Percentiles rank a stretch among this genome's conserved stretches.
phyloP scores from a whole-genome alignment of 2,329 filamentous ascomycete species.

The Pseudogymnoascus sp. region DNA sequence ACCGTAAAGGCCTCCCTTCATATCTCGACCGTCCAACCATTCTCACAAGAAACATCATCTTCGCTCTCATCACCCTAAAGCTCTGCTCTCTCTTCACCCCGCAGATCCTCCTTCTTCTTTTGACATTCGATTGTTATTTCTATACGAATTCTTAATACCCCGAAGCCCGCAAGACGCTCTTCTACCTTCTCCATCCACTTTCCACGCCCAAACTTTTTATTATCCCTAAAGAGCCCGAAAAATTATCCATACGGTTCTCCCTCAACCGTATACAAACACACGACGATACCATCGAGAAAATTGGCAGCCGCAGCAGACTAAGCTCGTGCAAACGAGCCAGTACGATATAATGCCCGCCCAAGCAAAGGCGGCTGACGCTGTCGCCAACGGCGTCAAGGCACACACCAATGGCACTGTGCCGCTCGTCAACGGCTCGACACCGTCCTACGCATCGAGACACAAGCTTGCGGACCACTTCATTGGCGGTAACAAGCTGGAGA shows the following conservation, averaged over 20 bases:
- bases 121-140: conserved; percentile 3
- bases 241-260: background rate
- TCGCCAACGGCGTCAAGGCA: conserved; percentile 25
- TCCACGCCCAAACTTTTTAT: background rate
- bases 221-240: conserved; percentile 5
- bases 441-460: conserved; percentile 69
- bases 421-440: conserved; percentile 46
- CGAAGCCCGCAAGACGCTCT: background rate
- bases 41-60: conserved; percentile 1
- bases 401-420: conserved; percentile 37
- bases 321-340: background rate
- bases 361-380: conserved; percentile 2
- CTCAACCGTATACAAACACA: background rate
- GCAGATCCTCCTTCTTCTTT: background rate
- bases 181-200: background rate
- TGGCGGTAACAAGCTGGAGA: conserved; percentile 79
- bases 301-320: background rate
- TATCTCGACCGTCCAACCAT: background rate
- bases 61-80: background rate
- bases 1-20: background rate
- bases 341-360: conserved; percentile 1
- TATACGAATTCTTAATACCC: conserved; percentile 8
- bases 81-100: conserved; percentile 4
- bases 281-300: background rate
- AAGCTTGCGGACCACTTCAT: conserved; percentile 90